Percentiles rank a stretch among this genome's conserved stretches.
phyloP scores from a whole-genome alignment of 495 filamentous ascomycete species.

The Penicillium riverlandense region DNA sequence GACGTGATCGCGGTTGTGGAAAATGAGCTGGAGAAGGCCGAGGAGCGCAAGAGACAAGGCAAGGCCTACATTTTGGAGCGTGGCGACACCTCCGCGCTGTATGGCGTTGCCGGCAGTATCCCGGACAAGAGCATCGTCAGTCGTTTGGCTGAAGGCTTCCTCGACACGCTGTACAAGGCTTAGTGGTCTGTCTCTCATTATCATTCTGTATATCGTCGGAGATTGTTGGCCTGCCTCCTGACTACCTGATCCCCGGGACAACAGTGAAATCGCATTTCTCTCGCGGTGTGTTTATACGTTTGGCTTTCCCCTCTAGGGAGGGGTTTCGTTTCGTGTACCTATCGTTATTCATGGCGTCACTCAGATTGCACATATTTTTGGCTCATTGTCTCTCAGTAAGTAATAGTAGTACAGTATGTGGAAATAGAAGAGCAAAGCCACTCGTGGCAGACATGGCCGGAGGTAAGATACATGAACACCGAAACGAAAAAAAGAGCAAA shows the following conservation, averaged over 20 bases:
- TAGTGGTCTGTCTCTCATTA: conserved; percentile 24
- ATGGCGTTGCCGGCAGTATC: conserved; percentile 90
- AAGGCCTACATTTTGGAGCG: conserved; percentile 39
- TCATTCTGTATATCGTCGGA: conserved; percentile 8
- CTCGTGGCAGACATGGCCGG: conserved; percentile 1
- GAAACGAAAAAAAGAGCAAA: conserved; percentile 14
- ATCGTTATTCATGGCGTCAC: conserved; percentile 8
- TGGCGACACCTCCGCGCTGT: conserved; percentile 77
- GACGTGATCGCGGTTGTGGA: conserved; percentile 77
- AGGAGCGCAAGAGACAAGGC: conserved; percentile 67
- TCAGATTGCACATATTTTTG: conserved; percentile 19
- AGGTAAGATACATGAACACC: conserved; percentile 18
- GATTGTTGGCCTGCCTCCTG: conserved; percentile 4
- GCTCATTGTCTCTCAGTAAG: conserved; percentile 6
- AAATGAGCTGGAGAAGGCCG: conserved; percentile 64
- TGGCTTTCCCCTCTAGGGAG: too few relatives aligned
- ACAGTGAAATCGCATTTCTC: background rate
- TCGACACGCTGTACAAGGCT: conserved; percentile 94
- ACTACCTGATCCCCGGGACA: background rate
- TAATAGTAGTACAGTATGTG: conserved; percentile 35
- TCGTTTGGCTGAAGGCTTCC: conserved; percentile 82
- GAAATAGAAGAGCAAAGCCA: conserved; percentile 1
- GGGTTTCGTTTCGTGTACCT: background rate
- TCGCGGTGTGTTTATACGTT: conserved; percentile 1
- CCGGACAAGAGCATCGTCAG: conserved; percentile 94